These are phyloP conservation scores for Rhodotorula toruloides DNA, from an alignment of 768 basidiomycete species.

Conservation along the genomic window DNA sequence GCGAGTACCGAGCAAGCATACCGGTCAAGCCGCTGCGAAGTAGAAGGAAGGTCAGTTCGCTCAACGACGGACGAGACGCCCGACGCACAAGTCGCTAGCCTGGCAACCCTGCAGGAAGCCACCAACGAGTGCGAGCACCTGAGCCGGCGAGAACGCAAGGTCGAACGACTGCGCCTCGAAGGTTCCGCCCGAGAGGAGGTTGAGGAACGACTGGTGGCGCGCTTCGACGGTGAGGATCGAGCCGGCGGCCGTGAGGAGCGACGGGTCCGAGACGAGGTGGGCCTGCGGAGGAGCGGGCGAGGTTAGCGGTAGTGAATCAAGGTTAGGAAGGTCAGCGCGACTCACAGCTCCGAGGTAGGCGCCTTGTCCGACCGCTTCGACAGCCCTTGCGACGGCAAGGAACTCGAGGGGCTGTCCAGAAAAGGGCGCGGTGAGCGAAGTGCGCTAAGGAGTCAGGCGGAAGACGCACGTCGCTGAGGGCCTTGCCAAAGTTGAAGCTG, in stretches of 20 bases:
- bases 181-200: conserved; percentile 57
- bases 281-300: conserved; percentile 1
- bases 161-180: conserved; percentile 69
- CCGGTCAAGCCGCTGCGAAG: conserved; percentile 6
- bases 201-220: conserved; percentile 74
- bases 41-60: neutral
- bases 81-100: conserved; percentile 18
- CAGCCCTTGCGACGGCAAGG: conserved; percentile 64
- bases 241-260: conserved; percentile 27
- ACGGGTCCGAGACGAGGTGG: conserved; percentile 18
- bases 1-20: neutral
- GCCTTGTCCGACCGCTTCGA: conserved; percentile 69
- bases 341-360: conserved; percentile 47
- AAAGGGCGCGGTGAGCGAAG: neutral
- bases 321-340: neutral
- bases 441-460: no score
- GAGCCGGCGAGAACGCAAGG: conserved; percentile 54
- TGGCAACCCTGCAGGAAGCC: conserved; percentile 35
- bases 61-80: neutral
- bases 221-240: conserved; percentile 63
- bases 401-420: conserved; percentile 52
- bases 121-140: conserved; percentile 30
- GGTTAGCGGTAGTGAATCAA: neutral
- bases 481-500: conserved; percentile 63
- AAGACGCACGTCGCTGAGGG: conserved; percentile 56